Evolutionary conservation across 2,329 filamentous ascomycete genomes (phyloP), one percentile per base, ranked within the genome.

Genomic region (Cladosporium phlei): DNA sequence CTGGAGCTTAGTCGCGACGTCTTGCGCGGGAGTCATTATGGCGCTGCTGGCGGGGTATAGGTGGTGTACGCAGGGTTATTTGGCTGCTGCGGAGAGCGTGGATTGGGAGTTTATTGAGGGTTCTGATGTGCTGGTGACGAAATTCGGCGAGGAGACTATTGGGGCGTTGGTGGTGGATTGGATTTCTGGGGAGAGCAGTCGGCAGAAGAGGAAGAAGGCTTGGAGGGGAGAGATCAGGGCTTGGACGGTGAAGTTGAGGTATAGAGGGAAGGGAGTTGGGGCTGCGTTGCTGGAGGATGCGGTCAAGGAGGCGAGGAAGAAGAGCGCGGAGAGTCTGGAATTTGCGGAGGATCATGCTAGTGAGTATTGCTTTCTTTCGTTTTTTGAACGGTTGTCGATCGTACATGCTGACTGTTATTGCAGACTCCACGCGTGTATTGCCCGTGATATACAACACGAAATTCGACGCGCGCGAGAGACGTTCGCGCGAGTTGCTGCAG

Each of bases 281-380:
- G 75, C 71, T 30, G 83, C 82, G 24, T 67, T 95, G 58, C 71
- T 95, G 38, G 78, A 84, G 55, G 84, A 86, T 56, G 87, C 85
- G 2, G 81, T 90, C 2, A 74, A 75, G 47, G 64, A 84, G 46
- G 83, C 85, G 50, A 77, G 78, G 56, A 80, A 82, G 65, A 78
- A 77, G 59, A 84, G 84, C 48, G 86, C 86, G 32, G 78, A 78
- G 49, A 81, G 80, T 48, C 71, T 90, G 42, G 79, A 82, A 2
- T 94, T 95, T 64, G 86, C 85, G 5, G 70, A 75, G 43, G 80
- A 86, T 54, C 88, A 95, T 71, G 88, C 86, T 34, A 88, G 91
- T 75, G 80, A 65, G 72, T 72, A 25, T 35, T 30, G 43, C 4
- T 29, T 25, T 33, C 14, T 14, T 17, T 2, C 4, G 22, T 25